phyloP scores from a whole-genome alignment of 345 rosid genomes.

The Sisymbrium altissimum region DNA sequence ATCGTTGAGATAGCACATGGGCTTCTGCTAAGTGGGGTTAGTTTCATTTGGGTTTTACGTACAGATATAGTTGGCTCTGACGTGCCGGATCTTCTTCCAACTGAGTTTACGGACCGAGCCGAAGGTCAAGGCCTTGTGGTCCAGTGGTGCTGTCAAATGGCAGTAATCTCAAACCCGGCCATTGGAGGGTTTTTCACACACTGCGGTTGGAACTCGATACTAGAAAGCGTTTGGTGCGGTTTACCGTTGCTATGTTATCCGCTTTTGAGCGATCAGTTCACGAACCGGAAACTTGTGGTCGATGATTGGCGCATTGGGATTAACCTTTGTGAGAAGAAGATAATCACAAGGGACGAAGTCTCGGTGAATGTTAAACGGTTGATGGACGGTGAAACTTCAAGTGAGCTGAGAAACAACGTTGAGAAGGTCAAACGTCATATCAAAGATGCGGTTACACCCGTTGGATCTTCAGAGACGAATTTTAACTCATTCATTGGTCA shows the following conservation, averaged over 20 bases:
- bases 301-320: conserved; percentile 70
- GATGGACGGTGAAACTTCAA: conserved; percentile 37
- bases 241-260: conserved; percentile 62
- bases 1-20: conserved; percentile 50
- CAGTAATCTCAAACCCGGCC: conserved; percentile 44
- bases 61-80: conserved; percentile 59
- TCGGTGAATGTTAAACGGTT: conserved; percentile 32
- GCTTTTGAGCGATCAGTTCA: conserved; percentile 62
- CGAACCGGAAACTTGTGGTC: conserved; percentile 61
- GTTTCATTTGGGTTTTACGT: conserved; percentile 55
- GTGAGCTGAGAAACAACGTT: conserved; percentile 35
- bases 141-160: conserved; percentile 57
- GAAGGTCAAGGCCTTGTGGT: conserved; percentile 44
- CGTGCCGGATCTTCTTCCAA: conserved; percentile 44
- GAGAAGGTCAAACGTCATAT: conserved; percentile 30
- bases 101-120: conserved; percentile 37
- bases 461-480: conserved; percentile 46
- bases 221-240: conserved; percentile 56
- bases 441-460: conserved; percentile 35
- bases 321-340: conserved; percentile 42
- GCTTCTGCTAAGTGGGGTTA: conserved; percentile 41
- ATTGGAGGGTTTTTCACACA: conserved; percentile 72
- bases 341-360: conserved; percentile 36
- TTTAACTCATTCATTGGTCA: conserved; percentile 34
- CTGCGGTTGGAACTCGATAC: conserved; percentile 70